Evolutionary conservation across 805 yeast genomes (phyloP), one percentile per base, ranked within the genome.

Genomic region (Yamadazyma takamatsuzukensis): DNA sequence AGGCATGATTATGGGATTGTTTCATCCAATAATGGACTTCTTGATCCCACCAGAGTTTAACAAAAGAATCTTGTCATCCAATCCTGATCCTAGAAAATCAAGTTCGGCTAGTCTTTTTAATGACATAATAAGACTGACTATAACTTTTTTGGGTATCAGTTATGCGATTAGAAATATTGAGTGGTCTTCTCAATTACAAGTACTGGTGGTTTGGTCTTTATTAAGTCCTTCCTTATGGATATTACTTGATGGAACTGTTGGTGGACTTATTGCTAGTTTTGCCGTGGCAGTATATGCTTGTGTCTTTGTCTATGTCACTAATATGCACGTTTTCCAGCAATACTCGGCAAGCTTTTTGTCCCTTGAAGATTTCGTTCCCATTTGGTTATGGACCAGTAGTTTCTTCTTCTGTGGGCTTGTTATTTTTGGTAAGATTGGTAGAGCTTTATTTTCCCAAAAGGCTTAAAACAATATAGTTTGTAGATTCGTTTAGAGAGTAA

Each of bases 91-190:
- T 9, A 41, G 48, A 19, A 43, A 48, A 25, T 31, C 41, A 9
- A 41, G 45, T 10, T 47, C 56, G 28, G 44, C 57, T 18, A 59
- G 54, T 33, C 40, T 64, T 28, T 37, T 56, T 30, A 64, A 56
- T 43, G 72, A 67, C 40, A 47, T 59, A 8, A 33, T 67, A 14
- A 48, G 73, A 21, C 56, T 78, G 14, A 55, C 66, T 28, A 73
- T 81, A 35, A 81, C 86, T 3, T 70, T 82, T 45, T 58, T 83
- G 26, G 94, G 94, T 3, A 72, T 83, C 21, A 70, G 79, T 4
- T 83, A 78, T 48, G 87, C 86, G 15, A 70, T 83, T 21, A 70
- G 84, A 44, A 78, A 75, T 42, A 64, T 80, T 23, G 81, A 79
- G 45, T 83, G 90, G 90, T 58, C 69, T 30, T 72, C 82, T 0